phyloP scores from a whole-genome alignment of 345 rosid species.

The Draba incana region DNA sequence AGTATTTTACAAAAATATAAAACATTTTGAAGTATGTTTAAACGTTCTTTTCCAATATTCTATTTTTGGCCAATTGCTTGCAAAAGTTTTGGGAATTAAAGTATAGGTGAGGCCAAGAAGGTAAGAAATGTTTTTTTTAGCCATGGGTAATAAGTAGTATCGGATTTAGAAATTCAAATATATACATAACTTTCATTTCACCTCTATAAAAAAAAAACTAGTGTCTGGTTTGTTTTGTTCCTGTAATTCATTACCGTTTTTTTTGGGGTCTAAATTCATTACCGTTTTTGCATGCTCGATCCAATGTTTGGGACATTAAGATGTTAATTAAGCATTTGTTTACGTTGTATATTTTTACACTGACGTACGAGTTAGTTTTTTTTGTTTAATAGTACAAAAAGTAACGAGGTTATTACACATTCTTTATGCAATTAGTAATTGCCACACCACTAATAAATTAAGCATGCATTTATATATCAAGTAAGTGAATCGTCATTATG shows the following conservation, averaged over 20 bases:
- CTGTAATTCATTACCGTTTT: not conserved
- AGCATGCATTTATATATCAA: not conserved
- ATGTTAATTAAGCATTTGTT: not conserved
- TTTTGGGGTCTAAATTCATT: not conserved
- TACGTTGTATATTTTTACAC: not conserved
- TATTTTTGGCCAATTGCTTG: constrained; percentile 23
- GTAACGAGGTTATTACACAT: no score
- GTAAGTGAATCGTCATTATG: not conserved
- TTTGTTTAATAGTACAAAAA: no score
- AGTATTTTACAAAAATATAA: not conserved
- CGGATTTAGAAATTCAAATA: not conserved
- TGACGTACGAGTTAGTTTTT: no score
- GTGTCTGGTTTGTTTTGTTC: not conserved
- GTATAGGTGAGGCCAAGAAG: constrained; percentile 20
- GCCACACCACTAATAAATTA: not conserved
- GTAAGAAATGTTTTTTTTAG: not conserved
- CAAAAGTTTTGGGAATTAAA: constrained; percentile 23
- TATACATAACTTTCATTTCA: no score
- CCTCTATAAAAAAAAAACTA: not conserved
- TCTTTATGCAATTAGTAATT: not conserved
- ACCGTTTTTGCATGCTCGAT: not conserved
- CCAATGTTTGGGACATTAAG: not conserved
- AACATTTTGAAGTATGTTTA: constrained; percentile 14
- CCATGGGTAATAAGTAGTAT: not conserved
- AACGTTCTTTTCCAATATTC: constrained; percentile 27